phyloP scores from a whole-genome alignment of 2,329 filamentous ascomycete genomes.

The Botrytis porri region DNA sequence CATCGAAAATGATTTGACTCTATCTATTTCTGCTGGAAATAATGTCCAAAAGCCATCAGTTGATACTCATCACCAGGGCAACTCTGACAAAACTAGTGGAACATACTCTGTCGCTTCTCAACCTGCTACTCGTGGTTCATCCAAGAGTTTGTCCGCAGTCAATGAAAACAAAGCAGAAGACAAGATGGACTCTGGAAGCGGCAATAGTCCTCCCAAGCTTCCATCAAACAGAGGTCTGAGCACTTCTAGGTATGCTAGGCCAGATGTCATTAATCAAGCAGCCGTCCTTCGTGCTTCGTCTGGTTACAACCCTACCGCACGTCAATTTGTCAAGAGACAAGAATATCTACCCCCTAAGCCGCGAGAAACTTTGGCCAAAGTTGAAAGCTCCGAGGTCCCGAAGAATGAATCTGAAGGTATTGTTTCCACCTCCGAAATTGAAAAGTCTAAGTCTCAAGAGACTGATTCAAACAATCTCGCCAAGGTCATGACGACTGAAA shows the following conservation, averaged over 20 bases:
- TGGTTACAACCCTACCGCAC: background rate
- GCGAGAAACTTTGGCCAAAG: background rate
- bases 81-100: background rate
- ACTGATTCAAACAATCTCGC: too few relatives aligned
- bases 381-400: background rate
- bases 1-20: background rate
- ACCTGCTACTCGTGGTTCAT: background rate
- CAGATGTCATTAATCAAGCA: background rate
- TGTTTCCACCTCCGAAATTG: background rate
- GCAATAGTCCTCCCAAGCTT: background rate
- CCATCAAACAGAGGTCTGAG: conserved; percentile 2
- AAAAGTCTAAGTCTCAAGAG: background rate
- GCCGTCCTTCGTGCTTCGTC: conserved; percentile 3
- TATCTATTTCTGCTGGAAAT: background rate
- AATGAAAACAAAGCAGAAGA: background rate
- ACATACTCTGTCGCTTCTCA: background rate
- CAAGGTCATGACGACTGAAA: background rate
- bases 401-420: background rate
- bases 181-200: background rate
- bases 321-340: background rate
- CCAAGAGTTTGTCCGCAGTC: background rate
- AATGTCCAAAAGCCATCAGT: background rate
- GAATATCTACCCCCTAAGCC: background rate
- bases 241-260: background rate
- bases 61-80: background rate